Evolutionary conservation across 768 basidiomycete genomes (phyloP), one percentile per base, ranked within the genome.

Genomic region (Amanita rubescens): DNA sequence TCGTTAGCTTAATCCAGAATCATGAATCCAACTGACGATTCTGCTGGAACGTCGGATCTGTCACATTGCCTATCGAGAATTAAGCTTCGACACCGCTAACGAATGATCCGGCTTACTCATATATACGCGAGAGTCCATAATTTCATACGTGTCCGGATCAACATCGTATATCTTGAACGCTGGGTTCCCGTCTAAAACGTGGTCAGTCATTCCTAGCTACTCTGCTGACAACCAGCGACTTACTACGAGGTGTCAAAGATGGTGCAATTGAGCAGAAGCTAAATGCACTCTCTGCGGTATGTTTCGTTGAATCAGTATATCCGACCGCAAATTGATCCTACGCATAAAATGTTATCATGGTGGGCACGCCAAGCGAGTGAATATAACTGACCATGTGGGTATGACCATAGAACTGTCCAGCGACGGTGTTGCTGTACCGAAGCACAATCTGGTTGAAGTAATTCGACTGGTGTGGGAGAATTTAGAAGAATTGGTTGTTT

Each of bases 91-190:
- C 33, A 45, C n/a, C 22, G n/a, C n/a, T n/a, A 38, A 34, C 25
- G 27, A 30, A 25, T 39, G 15, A 38, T 25, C 37, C 5, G 15
- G 61, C 78, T 17, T 48, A 81, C 80, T 71, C 46, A 70, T 66
- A 61, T 76, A 80, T 0, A 76, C 77, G 11, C 70, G 69, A 3
- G 73, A 67, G 56, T 85, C 82, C 76, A 84, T 79, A 46, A 85
- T 64, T 58, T 84, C 84, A 58, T 77, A 84, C 7, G 81, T 82
- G 55, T 81, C 81, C 2, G 81, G 80, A 59, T 85, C 84, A 24
- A 85, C 68, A 49, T 84, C 82, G 61, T 84, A 84, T 0, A 82
- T 64, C 49, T 78, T 77, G 69, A 77, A 83, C 11, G 75, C 75
- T 2, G 75, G 80, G 58, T 80, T 81, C 32, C 73, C 78, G 53